Evolutionary conservation across 495 filamentous ascomycete species (phyloP), one percentile per base, ranked within the genome.

Genomic region (Tuber magnatum): DNA sequence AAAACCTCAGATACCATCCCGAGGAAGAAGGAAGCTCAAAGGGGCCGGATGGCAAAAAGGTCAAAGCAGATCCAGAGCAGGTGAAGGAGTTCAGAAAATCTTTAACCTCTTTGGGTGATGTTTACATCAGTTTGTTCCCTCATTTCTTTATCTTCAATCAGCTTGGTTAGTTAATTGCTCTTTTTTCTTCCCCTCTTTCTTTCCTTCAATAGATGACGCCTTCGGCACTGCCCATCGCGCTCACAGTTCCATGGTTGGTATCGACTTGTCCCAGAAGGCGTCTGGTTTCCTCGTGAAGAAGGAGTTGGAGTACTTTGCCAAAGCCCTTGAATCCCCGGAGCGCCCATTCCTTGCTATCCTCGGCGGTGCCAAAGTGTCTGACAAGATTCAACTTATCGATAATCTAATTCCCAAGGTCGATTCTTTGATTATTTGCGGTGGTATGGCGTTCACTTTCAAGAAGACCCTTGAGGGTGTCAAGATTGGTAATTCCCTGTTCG

Each of bases 361-460:
- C 7, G 95, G 95, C 77, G 95, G 95, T 77, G 92, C 96, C 81
- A 99, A 99, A 89, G 93, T 99, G 68, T 95, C 93, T 46, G 95
- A 99, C 87, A 99, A 99, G 90, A 98, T 99, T 86, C 92, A 97
- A 88, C 89, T 99, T 75, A 98, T 99, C 83, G 94, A 99, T 86
- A 99, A 98, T 88, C 88, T 99, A 71, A 90, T 99, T 70, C 90
- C 92, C 83, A 99, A 99, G 88, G 92, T 99, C 80, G 88, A 99
- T 88, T 94, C 90, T 84, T 89, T 99, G 78, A 91, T 98, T 85
- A 92, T 99, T 87, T 97, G 94, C 83, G 95, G 95, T 78, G 95
- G 91, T 78, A 99, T 99, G 95, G 93, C 95, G 42, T 99, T 97
- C 89, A 99, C 95, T 76, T 98, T 99, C 90, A 98, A 98, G 91